These are phyloP conservation scores for Phytophthora pistaciae DNA, from an alignment of 352 stramenopile genomes.

Conservation along the genomic window DNA sequence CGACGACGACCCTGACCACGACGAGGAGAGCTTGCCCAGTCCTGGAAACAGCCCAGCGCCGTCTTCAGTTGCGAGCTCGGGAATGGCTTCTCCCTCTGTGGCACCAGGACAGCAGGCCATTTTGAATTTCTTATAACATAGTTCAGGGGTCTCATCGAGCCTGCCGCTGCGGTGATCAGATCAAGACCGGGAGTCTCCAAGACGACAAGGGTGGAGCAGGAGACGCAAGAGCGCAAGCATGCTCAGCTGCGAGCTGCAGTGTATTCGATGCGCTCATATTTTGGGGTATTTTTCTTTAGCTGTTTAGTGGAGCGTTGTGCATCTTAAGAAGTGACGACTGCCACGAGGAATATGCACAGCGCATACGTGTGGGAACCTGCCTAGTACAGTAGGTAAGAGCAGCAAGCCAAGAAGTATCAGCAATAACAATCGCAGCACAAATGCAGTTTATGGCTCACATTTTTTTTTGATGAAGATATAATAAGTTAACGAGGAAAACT, in stretches of 20 bases:
- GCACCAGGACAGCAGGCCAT: conserved; percentile 38
- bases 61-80: conserved; percentile 21
- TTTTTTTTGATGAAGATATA: too few relatives aligned
- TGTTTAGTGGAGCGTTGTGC: conserved; percentile 19
- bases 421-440: background rate
- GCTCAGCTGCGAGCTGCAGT: background rate
- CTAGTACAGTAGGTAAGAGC: background rate
- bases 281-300: conserved; percentile 23
- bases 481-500: too few relatives aligned
- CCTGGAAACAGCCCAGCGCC: conserved; percentile 32
- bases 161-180: conserved; percentile 13
- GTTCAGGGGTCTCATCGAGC: conserved; percentile 22
- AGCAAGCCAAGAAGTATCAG: conserved; percentile 19
- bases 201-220: conserved; percentile 7
- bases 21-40: conserved; percentile 62
- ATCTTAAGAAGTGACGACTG: conserved; percentile 10
- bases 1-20: conserved; percentile 65
- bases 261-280: conserved; percentile 22
- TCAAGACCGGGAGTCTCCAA: conserved; percentile 2
- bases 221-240: conserved; percentile 17
- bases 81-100: conserved; percentile 25
- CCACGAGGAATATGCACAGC: conserved; percentile 20
- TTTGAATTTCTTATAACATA: conserved; percentile 77
- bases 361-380: conserved; percentile 10
- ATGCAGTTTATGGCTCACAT: background rate